Conservation (phyloP, 768 basidiomycete species). For the Leccinum subtestaceum region DNA sequence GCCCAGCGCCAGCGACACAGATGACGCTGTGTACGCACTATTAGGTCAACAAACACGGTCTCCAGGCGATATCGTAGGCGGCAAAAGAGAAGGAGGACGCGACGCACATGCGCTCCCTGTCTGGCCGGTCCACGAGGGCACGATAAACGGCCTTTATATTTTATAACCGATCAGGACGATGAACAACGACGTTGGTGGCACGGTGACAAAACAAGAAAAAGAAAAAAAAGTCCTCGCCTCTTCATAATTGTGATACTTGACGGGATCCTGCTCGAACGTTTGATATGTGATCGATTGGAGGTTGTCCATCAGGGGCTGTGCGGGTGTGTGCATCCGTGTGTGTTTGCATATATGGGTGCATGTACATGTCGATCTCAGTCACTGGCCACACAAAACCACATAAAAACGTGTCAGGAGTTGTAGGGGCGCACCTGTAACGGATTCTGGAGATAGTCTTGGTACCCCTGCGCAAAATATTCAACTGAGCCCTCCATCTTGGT, state of each 20-base stretch:
- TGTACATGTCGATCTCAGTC: neutral
- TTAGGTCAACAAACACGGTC: conserved; percentile 16
- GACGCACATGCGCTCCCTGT: conserved; percentile 56
- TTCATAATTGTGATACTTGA: conserved; percentile 95
- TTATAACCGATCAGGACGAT: neutral
- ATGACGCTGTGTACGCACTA: conserved; percentile 53
- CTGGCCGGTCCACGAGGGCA: conserved; percentile 72
- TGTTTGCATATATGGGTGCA: neutral
- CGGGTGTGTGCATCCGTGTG: conserved; percentile 27
- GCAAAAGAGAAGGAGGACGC: conserved; percentile 27
- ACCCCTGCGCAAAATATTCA: conserved; percentile 88
- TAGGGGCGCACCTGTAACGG: conserved; percentile 71
- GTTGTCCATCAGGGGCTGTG: conserved; percentile 94
- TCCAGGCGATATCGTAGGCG: neutral
- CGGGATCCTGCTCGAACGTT: conserved; percentile 95
- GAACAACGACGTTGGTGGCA: conserved; percentile 3
- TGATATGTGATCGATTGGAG: conserved; percentile 94
- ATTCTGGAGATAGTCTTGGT: conserved; percentile 93
- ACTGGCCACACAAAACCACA: neutral
- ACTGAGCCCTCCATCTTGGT: conserved; percentile 68
- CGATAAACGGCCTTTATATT: conserved; percentile 66
- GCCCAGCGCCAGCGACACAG: conserved; percentile 92
- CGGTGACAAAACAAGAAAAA: conserved; percentile 2
- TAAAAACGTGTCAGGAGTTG: neutral
- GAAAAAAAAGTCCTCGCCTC: conserved; percentile 49